Evolutionary conservation across 495 filamentous ascomycete species (phyloP), one percentile per base, ranked within the genome.

Genomic region (Penicillium pulvis): DNA sequence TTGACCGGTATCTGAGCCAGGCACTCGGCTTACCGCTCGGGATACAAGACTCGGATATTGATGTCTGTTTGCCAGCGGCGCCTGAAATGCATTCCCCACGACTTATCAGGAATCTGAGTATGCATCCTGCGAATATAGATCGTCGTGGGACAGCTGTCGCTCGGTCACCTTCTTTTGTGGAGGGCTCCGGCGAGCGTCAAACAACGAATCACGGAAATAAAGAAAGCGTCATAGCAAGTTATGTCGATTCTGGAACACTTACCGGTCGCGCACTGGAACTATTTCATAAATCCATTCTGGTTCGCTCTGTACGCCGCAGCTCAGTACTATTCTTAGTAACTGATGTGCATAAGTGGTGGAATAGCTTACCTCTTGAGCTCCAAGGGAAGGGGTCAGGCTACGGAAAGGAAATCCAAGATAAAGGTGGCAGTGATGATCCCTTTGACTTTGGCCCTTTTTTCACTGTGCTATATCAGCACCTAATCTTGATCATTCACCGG

Each of bases 391-490:
- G 33, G 1, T 42, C 23, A 33, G 47, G 17, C 20, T 36, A 5
- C 45, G 12, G 14, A 52, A 55, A 44, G 19, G 12, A 11, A 4
- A 16, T 14, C 8, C 1, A 24, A 41, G 7, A 12, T 35, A 6
- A 1, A 45, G 49, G 19, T 8, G 20, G 19, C n/a, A 51, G n/a
- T 30, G 64, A 72, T 28, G 47, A 23, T 16, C 64, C 72, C 0
- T 75, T 72, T 62, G 68, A 76, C 51, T 74, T 78, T 41, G 66
- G 70, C 43, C 72, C 77, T 14, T 69, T 75, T 45, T 75, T 82
- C 65, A 70, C 87, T 59, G 73, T 92, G 75, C 66, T 87, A 73
- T 71, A 93, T 71, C 74, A 92, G 79, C 70, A 85, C 77, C 76
- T 86, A 68, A 66, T 93, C 75, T 75, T 92, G 83, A 69, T 89